Evolutionary conservation across 805 yeast genomes (phyloP), one percentile per base, ranked within the genome.

Genomic region (Candida berthetii): DNA sequence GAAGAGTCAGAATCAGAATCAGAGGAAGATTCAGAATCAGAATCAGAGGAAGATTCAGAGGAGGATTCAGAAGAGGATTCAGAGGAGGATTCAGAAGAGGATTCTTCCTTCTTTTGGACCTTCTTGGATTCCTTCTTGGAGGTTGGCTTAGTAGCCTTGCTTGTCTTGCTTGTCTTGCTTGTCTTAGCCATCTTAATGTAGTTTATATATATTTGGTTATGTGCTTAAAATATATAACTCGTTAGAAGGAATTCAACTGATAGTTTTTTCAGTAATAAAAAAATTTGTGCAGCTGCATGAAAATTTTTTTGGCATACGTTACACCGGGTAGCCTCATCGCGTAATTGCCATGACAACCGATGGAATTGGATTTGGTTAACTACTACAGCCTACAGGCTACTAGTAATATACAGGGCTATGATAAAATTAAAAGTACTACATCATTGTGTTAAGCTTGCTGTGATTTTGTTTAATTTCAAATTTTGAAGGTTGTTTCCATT

Each of bases 1-100:
- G 61, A 53, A 16, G 62, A 27, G 4, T 47, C 16, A 24, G 46
- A 52, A 19, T n/a, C n/a, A n/a, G n/a, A n/a, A n/a, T 39, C 42
- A 28, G 56, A 50, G 35, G 54, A 61, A 32, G 66, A 55, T 22
- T 48, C 53, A 17, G 62, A 53, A 11, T 42, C 48, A 31, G 46
- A 41, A 14, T 39, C 42, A 29, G 56, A 50, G 35, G 54, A 61
- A 32, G 66, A 55, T 22, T 48, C 53, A 17, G 62, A 53, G 8
- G 24, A 22, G 27, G 41, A 48, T 18, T 27, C 29, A 13, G 59
- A 52, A 31, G 46, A 60, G 18, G 61, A 53, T 19, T 47, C 60
- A 16, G 62, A 27, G 18, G 61, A 53, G 15, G 62, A 27, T 11
- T 47, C 16, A 24, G 46, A 52, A 19, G 62, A 53, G 27, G 60